These are phyloP conservation scores for Suillus placidus DNA, from an alignment of 768 basidiomycete genomes.

Conservation along the genomic window DNA sequence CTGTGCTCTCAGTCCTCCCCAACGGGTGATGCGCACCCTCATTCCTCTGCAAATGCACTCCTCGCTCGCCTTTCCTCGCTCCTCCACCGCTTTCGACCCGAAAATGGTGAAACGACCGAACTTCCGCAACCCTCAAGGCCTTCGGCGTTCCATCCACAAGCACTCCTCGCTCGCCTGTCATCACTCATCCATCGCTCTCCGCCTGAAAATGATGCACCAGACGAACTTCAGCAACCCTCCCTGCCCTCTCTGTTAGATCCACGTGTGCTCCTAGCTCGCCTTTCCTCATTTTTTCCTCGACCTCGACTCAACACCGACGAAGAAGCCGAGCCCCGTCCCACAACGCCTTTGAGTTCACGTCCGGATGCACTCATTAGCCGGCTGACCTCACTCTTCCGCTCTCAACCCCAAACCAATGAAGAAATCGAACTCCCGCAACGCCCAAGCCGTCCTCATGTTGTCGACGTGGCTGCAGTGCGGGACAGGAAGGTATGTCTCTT, in stretches of 20 bases:
- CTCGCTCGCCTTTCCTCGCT: not conserved
- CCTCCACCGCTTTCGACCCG: not conserved
- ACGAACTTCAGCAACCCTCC: not conserved
- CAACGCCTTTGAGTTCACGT: not conserved
- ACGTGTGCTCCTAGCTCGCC: not conserved
- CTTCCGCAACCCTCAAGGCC: not conserved
- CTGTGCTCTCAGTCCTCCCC: too few species aligned
- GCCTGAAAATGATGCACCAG: not conserved
- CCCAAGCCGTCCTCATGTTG: not conserved
- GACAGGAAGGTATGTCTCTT: not conserved
- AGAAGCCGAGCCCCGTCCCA: not conserved
- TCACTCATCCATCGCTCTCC: not conserved
- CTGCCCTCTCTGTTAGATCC: not conserved
- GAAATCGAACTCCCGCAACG: not conserved
- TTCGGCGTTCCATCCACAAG: not conserved
- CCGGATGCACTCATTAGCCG: not conserved
- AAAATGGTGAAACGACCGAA: not conserved
- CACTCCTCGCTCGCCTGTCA: not conserved
- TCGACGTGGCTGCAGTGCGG: not conserved
- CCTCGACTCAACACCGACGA: not conserved
- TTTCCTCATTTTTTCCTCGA: not conserved
- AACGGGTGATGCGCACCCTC: too few species aligned
- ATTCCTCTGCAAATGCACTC: not conserved
- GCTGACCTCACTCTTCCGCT: not conserved
- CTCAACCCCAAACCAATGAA: not conserved